Percentiles rank a stretch among this genome's conserved stretches.
phyloP scores from a whole-genome alignment of 345 rosid genomes.

The Tarenaya hassleriana region DNA sequence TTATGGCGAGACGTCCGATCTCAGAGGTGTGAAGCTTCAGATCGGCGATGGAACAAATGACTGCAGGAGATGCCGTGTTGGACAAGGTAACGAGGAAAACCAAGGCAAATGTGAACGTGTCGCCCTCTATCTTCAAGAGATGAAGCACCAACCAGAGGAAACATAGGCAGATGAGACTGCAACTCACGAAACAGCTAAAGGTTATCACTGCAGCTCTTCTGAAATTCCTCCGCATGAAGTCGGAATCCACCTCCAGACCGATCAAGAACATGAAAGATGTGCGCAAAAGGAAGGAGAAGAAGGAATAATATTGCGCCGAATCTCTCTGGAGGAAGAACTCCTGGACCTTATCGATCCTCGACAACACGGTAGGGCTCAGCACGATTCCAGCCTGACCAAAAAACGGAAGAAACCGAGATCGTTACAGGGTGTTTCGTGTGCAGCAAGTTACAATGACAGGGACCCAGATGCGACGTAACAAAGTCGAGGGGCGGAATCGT shows the following conservation, averaged over 20 bases:
- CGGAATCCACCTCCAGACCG: conserved; percentile 60
- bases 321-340: conserved; percentile 49
- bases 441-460: conserved; percentile 1
- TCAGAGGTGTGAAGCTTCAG: conserved; percentile 63
- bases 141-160: conserved; percentile 30
- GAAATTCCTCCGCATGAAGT: conserved; percentile 46
- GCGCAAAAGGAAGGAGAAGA: conserved; percentile 43
- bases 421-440: background rate
- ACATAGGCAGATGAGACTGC: conserved; percentile 36
- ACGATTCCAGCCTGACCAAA: conserved; percentile 66
- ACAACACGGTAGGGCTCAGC: conserved; percentile 59
- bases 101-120: conserved; percentile 23
- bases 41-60: conserved; percentile 55
- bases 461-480: background rate
- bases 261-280: conserved; percentile 72
- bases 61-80: conserved; percentile 68
- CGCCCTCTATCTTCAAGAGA: conserved; percentile 19
- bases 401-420: background rate
- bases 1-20: conserved; percentile 55
- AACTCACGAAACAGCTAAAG: conserved; percentile 31
- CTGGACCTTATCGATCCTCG: conserved; percentile 35
- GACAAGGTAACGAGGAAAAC: conserved; percentile 38
- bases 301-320: conserved; percentile 45
- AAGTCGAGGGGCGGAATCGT: no score
- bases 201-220: conserved; percentile 39